A percentile compares a stretch with the other conserved stretches of the same genome.
These are phyloP conservation scores for Colletotrichum euphorbiae DNA, from an alignment of 2,329 filamentous ascomycete species.

Conservation along the genomic window DNA sequence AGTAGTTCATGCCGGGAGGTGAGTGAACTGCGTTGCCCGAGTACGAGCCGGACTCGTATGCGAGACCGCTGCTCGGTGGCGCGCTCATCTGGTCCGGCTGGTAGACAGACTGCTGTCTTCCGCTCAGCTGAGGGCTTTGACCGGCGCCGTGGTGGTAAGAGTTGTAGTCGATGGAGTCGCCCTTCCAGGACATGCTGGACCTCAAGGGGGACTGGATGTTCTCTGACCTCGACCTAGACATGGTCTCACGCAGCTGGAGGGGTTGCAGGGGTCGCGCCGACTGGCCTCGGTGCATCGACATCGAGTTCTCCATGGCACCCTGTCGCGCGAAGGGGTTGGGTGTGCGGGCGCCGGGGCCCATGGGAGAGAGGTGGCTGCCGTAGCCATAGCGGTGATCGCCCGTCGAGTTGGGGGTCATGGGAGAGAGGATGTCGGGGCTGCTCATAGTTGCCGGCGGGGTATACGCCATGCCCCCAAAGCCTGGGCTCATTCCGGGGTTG, in stretches of 20 bases:
- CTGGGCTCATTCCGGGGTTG: slow-evolving; percentile 73
- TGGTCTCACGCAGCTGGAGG: slow-evolving; percentile 68
- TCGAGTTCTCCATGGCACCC: slow-evolving; percentile 55
- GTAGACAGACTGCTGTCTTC: slow-evolving; percentile 63
- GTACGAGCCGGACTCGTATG: slow-evolving; percentile 65
- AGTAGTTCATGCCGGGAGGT: slow-evolving; percentile 63
- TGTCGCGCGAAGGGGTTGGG: slow-evolving; percentile 66
- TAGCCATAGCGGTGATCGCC: slow-evolving; percentile 64
- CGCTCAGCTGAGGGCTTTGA: slow-evolving; percentile 59
- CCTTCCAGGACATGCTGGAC: slow-evolving; percentile 73
- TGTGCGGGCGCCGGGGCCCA: slow-evolving; percentile 61
- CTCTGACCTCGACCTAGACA: slow-evolving; percentile 68
- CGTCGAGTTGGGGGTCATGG: slow-evolving; percentile 58
- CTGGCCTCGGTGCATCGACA: slow-evolving; percentile 57
- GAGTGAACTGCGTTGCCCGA: slow-evolving; percentile 61
- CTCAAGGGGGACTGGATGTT: slow-evolving; percentile 69
- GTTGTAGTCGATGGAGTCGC: slow-evolving; percentile 68
- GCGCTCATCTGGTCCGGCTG: slow-evolving; percentile 60
- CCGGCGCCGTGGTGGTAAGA: slow-evolving; percentile 61
- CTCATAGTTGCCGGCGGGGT: slow-evolving; percentile 63
- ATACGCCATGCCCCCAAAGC: slow-evolving; percentile 75
- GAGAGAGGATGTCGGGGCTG: slow-evolving; percentile 67
- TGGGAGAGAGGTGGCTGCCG: slow-evolving; percentile 59
- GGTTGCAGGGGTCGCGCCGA: slow-evolving; percentile 66
- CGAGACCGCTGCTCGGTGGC: slow-evolving; percentile 54